A percentile compares a stretch with the other conserved stretches of the same genome.
Conservation (phyloP, 75 land plant genomes). For the Pinus tabuliformis region DNA sequence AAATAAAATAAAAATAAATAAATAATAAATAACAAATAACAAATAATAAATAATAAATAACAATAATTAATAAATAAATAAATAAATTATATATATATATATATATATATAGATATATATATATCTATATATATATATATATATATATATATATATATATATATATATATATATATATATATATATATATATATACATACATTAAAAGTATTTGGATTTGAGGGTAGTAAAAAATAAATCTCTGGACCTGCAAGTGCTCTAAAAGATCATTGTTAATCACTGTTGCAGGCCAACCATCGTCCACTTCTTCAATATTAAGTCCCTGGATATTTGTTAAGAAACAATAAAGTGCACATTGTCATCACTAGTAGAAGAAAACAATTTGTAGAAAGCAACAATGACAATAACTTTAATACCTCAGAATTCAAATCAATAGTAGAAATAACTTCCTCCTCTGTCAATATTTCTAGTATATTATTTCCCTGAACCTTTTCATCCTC, state of each 20-base stretch:
- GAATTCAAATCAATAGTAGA: neutral
- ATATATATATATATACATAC: too few relatives aligned
- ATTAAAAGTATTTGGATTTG: neutral
- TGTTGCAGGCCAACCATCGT: neutral
- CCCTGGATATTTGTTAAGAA: neutral
- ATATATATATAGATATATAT: too few relatives aligned
- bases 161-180: too few relatives aligned
- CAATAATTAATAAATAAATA: too few relatives aligned
- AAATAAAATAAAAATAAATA: too few relatives aligned
- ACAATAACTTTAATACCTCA: conserved; percentile 1
- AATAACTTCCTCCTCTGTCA: conserved; percentile 1
- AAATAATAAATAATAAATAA: too few relatives aligned
- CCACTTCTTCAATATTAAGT: neutral
- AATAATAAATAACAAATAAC: too few relatives aligned
- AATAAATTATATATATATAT: too few relatives aligned
- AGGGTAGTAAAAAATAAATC: neutral
- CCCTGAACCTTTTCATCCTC: conserved; percentile 4
- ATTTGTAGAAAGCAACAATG: neutral
- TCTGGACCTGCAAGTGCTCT: neutral
- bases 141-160: too few relatives aligned
- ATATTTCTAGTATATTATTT: neutral
- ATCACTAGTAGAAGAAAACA: neutral
- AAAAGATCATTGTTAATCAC: neutral
- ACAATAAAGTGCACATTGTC: neutral
- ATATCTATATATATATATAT: too few relatives aligned